Conservation (phyloP, 1,139 yeast species). For the Blastobotrys aristatus region DNA sequence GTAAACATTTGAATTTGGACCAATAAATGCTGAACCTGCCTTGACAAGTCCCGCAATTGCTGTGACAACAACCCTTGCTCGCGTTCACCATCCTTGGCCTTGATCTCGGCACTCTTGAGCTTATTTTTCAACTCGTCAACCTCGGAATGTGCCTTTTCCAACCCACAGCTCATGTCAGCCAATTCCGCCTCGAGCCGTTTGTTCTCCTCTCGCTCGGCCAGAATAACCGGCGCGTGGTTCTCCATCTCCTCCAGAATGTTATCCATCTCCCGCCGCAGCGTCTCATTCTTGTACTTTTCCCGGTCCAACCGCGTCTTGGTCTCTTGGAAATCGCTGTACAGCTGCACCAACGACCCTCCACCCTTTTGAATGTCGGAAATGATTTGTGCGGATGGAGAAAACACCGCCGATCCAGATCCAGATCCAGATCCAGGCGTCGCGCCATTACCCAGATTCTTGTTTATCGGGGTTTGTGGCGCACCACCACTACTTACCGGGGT, state of each 20-base stretch:
- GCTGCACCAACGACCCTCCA: constrained; percentile 57
- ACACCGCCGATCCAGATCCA: constrained; percentile 26
- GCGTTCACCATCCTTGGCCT: constrained; percentile 27
- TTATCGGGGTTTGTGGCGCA: constrained; percentile 17
- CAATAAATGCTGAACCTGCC: constrained; percentile 70
- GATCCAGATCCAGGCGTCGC: constrained; percentile 14
- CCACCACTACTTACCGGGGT: constrained; percentile 3
- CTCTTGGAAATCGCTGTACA: constrained; percentile 58
- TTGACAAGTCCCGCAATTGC: constrained; percentile 66
- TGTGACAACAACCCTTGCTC: constrained; percentile 42
- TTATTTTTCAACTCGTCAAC: constrained; percentile 37
- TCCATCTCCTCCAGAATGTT: constrained; percentile 72
- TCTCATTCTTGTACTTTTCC: constrained; percentile 68
- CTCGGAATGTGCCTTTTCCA: constrained; percentile 45
- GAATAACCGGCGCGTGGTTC: constrained; percentile 69
- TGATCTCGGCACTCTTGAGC: constrained; percentile 25
- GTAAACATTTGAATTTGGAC: constrained; percentile 57
- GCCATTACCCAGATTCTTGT: constrained; percentile 9
- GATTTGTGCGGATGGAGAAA: constrained; percentile 43
- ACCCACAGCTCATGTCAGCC: constrained; percentile 45
- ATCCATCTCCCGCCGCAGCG: constrained; percentile 65
- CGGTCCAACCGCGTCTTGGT: constrained; percentile 62
- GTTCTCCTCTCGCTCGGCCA: constrained; percentile 58
- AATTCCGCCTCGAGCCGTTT: constrained; percentile 46
- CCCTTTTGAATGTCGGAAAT: constrained; percentile 49